Evolutionary conservation across 1,139 yeast genomes (phyloP), one percentile per base, ranked within the genome.

Genomic region (Hansenula anomala): DNA sequence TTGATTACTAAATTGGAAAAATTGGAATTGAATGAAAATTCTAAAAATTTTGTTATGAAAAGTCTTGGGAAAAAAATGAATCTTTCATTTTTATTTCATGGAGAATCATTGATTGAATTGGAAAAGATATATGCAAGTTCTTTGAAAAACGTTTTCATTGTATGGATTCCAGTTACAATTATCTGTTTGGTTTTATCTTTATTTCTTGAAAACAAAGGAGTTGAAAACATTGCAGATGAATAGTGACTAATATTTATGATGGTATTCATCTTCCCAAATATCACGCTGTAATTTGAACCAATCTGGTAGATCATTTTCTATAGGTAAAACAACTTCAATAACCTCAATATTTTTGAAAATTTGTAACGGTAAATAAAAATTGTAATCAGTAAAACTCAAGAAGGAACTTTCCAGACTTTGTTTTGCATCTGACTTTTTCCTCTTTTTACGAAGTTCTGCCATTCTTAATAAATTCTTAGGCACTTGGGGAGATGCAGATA

Each of bases 401-500:
- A 10, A 22, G 10, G 20, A 18, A 38, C n/a, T 17, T 28, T 34
- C 34, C 29, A 43, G 26, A 12, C 62, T 63, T 28, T 56, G 50
- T 9, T 62, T 59, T 61, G 41, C 67, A 44, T 41, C 73, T 48
- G 26, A 45, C 40, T 49, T 54, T 36, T 52, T 65, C 54, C 61
- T 63, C 40, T 63, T 68, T 48, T 71, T 75, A 30, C 78, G 57
- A 49, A 65, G 63, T 48, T 79, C 85, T 12, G 73, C 84, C 45
- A 78, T 59, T 47, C 73, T 70, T 37, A 80, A 55, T 20, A 80
- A 60, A 37, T 76, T 75, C 30, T 75, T 77, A 0, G 87, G 87
- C 4, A 80, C 79, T 49, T 80, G 84, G 1, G 87, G 87, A 4
- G 85, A 78, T 1, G 78, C 80, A 0, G 81, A 74, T 22, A 78